Evolutionary conservation across 2,329 filamentous ascomycete species (phyloP).

Genomic region (Fusarium coffeatum): DNA sequence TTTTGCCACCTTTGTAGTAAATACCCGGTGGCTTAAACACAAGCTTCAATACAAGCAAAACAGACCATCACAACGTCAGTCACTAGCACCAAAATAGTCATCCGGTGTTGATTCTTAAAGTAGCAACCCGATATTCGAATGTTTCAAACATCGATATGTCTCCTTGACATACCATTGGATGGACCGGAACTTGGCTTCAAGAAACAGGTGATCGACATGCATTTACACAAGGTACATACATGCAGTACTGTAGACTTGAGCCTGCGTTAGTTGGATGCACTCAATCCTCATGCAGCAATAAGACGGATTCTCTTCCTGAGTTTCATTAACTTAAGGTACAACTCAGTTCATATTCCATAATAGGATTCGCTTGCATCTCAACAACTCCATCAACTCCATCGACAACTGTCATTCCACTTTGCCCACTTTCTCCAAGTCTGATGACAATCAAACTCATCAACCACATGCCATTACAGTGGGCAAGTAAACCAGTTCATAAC

Average conservation of each 20-base stretch:
- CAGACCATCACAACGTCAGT: background rate
- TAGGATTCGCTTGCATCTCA: slow-evolving; percentile 7
- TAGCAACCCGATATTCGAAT: background rate
- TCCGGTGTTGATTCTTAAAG: background rate
- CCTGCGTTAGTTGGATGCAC: background rate
- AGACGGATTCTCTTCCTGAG: background rate
- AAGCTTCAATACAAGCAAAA: background rate
- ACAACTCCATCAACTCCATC: background rate
- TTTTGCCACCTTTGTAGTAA: background rate
- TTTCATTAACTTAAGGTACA: background rate
- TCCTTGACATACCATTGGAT: background rate
- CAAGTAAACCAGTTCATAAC: background rate
- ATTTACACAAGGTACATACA: background rate
- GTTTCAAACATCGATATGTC: background rate
- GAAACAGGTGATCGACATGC: background rate
- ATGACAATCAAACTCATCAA: slow-evolving; percentile 10
- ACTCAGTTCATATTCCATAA: background rate
- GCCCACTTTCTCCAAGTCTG: background rate
- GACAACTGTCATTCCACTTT: background rate
- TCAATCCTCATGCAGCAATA: background rate
- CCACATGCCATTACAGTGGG: slow-evolving; percentile 15
- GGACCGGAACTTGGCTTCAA: background rate
- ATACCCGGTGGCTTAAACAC: background rate
- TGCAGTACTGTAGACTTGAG: background rate
- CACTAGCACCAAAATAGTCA: background rate